Evolutionary conservation across 208 protist genomes (phyloP).

Genomic region (Crithidia sp.): DNA sequence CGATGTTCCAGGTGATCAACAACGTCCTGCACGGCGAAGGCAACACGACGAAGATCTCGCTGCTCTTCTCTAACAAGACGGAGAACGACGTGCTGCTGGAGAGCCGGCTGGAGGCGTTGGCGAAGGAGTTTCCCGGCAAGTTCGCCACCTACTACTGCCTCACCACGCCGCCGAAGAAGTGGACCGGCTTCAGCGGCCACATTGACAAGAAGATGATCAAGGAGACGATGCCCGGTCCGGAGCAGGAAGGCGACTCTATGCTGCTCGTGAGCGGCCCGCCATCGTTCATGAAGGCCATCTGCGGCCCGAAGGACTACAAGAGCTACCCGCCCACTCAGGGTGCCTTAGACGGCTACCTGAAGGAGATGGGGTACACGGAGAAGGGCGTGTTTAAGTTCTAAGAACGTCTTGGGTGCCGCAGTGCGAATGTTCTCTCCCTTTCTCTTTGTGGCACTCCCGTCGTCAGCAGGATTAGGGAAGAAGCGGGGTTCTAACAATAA

Average conservation of each 20-base stretch:
- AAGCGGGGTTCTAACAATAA: neutral
- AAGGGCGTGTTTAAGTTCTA: conserved; percentile 82
- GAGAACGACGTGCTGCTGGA: conserved; percentile 83
- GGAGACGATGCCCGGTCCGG: conserved; percentile 66
- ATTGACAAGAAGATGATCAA: conserved; percentile 65
- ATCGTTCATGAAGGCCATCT: conserved; percentile 80
- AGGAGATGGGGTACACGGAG: conserved; percentile 73
- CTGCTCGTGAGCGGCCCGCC: conserved; percentile 81
- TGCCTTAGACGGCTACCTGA: conserved; percentile 59
- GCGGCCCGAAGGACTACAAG: conserved; percentile 70
- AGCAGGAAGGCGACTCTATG: conserved; percentile 32
- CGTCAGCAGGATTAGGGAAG: neutral
- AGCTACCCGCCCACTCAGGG: conserved; percentile 67
- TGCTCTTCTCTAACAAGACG: conserved; percentile 83
- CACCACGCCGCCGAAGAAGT: conserved; percentile 48
- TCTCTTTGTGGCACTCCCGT: neutral
- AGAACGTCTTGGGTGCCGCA: neutral
- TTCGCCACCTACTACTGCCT: conserved; percentile 84
- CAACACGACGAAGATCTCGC: conserved; percentile 68
- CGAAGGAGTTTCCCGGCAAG: conserved; percentile 45
- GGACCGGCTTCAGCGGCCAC: conserved; percentile 67
- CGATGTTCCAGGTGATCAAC: conserved; percentile 85
- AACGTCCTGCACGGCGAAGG: conserved; percentile 59
- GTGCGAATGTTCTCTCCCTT: neutral
- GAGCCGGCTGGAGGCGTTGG: conserved; percentile 65